These are phyloP conservation scores for Ganoderma lingzhi DNA, from an alignment of 1,284 basidiomycete genomes.

Conservation along the genomic window DNA sequence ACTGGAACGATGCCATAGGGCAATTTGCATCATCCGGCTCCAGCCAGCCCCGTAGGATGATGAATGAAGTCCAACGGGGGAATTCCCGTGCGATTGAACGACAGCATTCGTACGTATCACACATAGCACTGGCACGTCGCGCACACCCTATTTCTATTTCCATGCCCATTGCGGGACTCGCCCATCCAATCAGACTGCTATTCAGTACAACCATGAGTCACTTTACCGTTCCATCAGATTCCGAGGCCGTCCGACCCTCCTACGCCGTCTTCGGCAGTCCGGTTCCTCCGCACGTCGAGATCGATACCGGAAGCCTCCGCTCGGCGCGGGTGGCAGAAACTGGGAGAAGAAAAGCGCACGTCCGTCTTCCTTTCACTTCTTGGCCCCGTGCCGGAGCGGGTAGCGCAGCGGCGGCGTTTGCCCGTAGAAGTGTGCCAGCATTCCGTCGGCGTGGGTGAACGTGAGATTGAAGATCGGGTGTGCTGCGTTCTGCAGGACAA, in stretches of 20 bases:
- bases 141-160: neutral
- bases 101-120: neutral
- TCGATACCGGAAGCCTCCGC: neutral
- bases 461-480: slow-evolving; percentile 91
- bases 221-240: slow-evolving; percentile 8
- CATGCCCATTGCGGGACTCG: neutral
- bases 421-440: slow-evolving; percentile 83
- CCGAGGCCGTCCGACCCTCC: slow-evolving; percentile 2
- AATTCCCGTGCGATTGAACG: neutral
- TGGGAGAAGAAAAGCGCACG: neutral
- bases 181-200: slow-evolving; percentile 5
- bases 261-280: neutral
- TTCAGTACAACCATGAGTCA: neutral
- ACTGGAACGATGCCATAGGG: neutral
- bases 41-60: neutral
- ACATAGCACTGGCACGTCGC: neutral
- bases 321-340: neutral
- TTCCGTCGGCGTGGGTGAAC: slow-evolving; percentile 72
- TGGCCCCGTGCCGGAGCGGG: slow-evolving; percentile 10
- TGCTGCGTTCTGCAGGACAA: slow-evolving; percentile 77
- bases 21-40: neutral
- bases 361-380: slow-evolving; percentile 16
- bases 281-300: neutral
- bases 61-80: neutral
- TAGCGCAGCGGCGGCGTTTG: slow-evolving; percentile 55